A percentile compares a stretch with the other conserved stretches of the same genome.
phyloP scores from a whole-genome alignment of 257 asterid species.

The Solanum tacnaense region DNA sequence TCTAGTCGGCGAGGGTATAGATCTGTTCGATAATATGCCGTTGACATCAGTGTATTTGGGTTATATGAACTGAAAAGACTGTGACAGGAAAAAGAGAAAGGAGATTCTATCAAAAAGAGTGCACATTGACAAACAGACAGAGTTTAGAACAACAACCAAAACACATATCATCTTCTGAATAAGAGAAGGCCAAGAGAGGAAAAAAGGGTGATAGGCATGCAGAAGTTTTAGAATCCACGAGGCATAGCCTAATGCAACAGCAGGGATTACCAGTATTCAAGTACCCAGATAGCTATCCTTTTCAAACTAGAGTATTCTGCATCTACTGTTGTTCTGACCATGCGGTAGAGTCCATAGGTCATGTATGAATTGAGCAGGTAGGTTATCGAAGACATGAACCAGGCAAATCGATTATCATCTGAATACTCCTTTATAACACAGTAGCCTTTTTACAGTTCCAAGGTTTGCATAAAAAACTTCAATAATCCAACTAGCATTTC shows the following conservation, averaged over 20 bases:
- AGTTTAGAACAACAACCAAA: not conserved
- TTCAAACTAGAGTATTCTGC: not conserved
- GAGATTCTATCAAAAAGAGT: not conserved
- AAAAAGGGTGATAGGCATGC: not conserved
- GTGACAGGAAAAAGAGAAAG: conserved; percentile 10
- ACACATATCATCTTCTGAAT: not conserved
- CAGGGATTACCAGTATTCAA: not conserved
- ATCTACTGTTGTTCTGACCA: not conserved
- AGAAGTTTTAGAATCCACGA: not conserved
- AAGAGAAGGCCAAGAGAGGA: not conserved
- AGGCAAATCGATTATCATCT: not conserved
- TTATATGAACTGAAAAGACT: conserved; percentile 82
- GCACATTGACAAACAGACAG: not conserved
- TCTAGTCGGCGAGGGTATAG: conserved; percentile 59
- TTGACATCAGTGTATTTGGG: conserved; percentile 73
- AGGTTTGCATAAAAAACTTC: not conserved
- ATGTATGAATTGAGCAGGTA: not conserved
- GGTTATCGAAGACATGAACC: not conserved
- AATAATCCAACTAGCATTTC: not conserved
- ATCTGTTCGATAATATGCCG: conserved; percentile 77
- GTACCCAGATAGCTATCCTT: not conserved
- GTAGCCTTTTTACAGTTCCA: not conserved
- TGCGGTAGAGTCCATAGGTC: not conserved
- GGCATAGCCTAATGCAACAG: not conserved
- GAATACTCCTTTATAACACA: not conserved